A percentile compares a stretch with the other conserved stretches of the same genome.
Evolutionary conservation across 2,329 filamentous ascomycete genomes (phyloP).

Genomic region (Pestalotiopsis sp.): DNA sequence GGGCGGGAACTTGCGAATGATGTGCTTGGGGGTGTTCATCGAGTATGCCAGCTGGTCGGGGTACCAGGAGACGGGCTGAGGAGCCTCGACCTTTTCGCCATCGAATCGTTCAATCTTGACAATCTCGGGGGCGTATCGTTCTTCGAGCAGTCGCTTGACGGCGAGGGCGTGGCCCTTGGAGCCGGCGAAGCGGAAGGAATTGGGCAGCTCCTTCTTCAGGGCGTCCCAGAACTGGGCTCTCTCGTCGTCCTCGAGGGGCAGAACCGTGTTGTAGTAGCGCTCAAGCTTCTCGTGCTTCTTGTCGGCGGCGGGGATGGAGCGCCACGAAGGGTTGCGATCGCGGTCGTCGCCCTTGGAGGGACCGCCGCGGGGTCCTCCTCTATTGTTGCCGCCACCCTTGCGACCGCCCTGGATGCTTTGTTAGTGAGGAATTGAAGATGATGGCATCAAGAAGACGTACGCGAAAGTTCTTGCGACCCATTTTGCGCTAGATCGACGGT

Average conservation of each 20-base stretch:
- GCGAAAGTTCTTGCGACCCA: slow-evolving; percentile 30
- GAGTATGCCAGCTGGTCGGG: slow-evolving; percentile 94
- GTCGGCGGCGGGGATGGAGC: slow-evolving; percentile 60
- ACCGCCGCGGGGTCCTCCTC: slow-evolving; percentile 28
- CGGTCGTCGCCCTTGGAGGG: slow-evolving; percentile 43
- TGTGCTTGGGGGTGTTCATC: slow-evolving; percentile 97
- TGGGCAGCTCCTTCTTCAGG: slow-evolving; percentile 83
- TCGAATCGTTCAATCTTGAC: slow-evolving; percentile 81
- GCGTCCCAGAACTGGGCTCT: slow-evolving; percentile 81
- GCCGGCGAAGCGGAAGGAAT: slow-evolving; percentile 96
- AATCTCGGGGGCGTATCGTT: slow-evolving; percentile 89
- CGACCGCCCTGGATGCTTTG: slow-evolving; percentile 26
- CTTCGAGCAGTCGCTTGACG: slow-evolving; percentile 85
- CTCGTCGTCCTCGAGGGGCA: slow-evolving; percentile 78
- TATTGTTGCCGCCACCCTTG: slow-evolving; percentile 28
- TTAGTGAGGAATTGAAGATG: not conserved
- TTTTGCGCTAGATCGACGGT: slow-evolving; percentile 9
- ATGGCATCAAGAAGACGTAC: slow-evolving; percentile 18
- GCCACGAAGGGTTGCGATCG: slow-evolving; percentile 40
- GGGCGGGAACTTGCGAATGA: slow-evolving; percentile 89
- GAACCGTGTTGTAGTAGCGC: slow-evolving; percentile 79
- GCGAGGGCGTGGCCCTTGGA: slow-evolving; percentile 94
- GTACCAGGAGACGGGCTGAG: slow-evolving; percentile 85
- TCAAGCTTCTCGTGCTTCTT: slow-evolving; percentile 87
- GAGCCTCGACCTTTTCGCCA: slow-evolving; percentile 79